A percentile compares a stretch with the other conserved stretches of the same genome.
These are phyloP conservation scores for Podila epicladia DNA, from an alignment of 192 early-diverging fungal species.

Conservation along the genomic window DNA sequence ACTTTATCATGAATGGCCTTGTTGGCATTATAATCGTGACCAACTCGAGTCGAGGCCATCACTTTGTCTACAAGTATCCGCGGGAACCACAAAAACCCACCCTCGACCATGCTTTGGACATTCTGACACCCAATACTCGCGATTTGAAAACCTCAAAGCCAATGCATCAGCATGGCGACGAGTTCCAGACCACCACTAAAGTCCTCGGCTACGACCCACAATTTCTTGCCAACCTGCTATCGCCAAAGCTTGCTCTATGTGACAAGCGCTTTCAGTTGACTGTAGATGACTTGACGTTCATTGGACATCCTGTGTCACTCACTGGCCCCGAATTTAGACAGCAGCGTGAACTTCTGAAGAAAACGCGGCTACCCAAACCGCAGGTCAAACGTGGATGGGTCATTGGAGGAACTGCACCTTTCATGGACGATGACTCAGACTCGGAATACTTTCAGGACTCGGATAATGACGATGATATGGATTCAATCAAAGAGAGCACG, in stretches of 20 bases:
- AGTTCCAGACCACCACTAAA: slow-evolving; percentile 21
- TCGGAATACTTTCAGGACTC: slow-evolving; percentile 62
- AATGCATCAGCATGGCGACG: slow-evolving; percentile 1
- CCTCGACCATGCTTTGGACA: slow-evolving; percentile 9
- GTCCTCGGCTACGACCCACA: slow-evolving; percentile 73
- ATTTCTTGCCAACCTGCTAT: slow-evolving; percentile 86
- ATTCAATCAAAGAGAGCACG: slow-evolving; percentile 3
- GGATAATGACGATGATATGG: slow-evolving; percentile 50
- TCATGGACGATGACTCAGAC: slow-evolving; percentile 66
- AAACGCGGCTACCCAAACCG: slow-evolving; percentile 41
- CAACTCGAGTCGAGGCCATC: slow-evolving; percentile 75
- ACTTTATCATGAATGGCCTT: slow-evolving; percentile 52
- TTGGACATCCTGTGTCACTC: slow-evolving; percentile 69
- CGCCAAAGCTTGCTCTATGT: slow-evolving; percentile 83
- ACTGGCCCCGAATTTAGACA: slow-evolving; percentile 50
- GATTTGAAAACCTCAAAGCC: slow-evolving; percentile 15
- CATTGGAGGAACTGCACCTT: slow-evolving; percentile 61
- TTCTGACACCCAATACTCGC: background rate
- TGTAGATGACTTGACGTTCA: slow-evolving; percentile 88
- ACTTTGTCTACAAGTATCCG: slow-evolving; percentile 83
- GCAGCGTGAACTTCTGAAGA: slow-evolving; percentile 21
- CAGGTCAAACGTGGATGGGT: slow-evolving; percentile 45
- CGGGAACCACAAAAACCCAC: slow-evolving; percentile 46
- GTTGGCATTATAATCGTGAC: slow-evolving; percentile 72
- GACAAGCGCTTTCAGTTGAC: slow-evolving; percentile 87